Evolutionary conservation across 495 filamentous ascomycete genomes (phyloP), one percentile per base, ranked within the genome.

Genomic region (Jackrogersella minutella): DNA sequence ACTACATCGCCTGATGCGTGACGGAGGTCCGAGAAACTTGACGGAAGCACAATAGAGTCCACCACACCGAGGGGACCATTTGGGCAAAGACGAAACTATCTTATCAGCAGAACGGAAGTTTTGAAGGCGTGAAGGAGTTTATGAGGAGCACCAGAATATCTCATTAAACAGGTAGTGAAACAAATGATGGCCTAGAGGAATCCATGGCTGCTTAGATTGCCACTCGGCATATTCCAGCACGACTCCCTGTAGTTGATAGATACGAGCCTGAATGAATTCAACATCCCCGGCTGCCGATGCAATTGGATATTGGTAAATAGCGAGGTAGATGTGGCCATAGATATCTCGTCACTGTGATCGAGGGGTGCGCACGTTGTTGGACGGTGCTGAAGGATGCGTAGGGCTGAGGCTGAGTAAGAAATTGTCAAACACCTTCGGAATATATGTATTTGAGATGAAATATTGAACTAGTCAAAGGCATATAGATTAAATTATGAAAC

Each of bases 1-100:
- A 56, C 22, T 40, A 26, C 16, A 24, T 50, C 34, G 46, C 14
- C 49, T 64, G 56, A 31, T 37, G 33, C 30, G 50, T 41, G 44
- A 52, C 66, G 66, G 66, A 69, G 61, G 66, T 69, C 66, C 66
- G 66, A 58, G 60, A 55, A 65, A 34, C 37, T 65, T n/a, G 57
- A 54, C 16, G 43, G 22, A 64, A 54, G 21, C 43, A 49, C 31
- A 52, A 47, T 58, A 31, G 39, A 41, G 11, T 44, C 66, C 50
- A 57, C 56, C 51, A 57, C 59, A 17, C 28, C 40, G 26, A 55
- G 13, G 14, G 49, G 30, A 52, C 10, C 31, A 28, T 30, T 55
- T 50, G 39, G 41, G 31, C 24, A 36, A 33, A 39, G 37, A 47
- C 34, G 19, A 60, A 57, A 46, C 52, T 30, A 14, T 37, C 41